Evolutionary conservation across 306 rosid genomes (phyloP).

Genomic region (Aeschynomene evenia): DNA sequence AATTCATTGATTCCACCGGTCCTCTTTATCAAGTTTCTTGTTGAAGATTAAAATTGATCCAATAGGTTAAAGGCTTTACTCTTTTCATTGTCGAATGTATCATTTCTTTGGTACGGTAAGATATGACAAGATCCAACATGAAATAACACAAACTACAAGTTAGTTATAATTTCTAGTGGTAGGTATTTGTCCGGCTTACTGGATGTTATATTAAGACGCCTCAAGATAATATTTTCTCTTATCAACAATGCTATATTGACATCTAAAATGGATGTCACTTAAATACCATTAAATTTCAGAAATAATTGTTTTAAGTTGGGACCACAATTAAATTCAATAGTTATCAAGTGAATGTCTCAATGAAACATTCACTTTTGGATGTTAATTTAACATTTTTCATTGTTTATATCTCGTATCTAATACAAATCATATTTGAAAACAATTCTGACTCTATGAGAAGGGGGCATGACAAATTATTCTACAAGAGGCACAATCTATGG

Average conservation of each 20-base stretch:
- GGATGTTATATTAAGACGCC: too few species aligned
- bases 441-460: neutral
- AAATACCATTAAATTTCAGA: too few species aligned
- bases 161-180: neutral
- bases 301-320: too few species aligned
- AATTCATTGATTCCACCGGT: slow-evolving; percentile 8
- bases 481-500: slow-evolving; percentile 25
- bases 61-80: neutral
- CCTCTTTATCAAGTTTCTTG: slow-evolving; percentile 6
- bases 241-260: too few species aligned
- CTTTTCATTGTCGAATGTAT: neutral
- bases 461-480: slow-evolving; percentile 16
- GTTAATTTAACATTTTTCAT: too few species aligned
- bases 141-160: neutral
- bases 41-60: neutral
- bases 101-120: neutral
- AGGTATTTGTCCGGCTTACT: neutral
- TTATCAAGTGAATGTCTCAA: too few species aligned
- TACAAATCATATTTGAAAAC: too few species aligned
- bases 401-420: too few species aligned
- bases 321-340: too few species aligned
- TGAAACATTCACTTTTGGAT: too few species aligned
- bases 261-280: too few species aligned
- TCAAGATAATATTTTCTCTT: too few species aligned
- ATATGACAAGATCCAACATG: slow-evolving; percentile 11